Percentiles rank a stretch among this genome's conserved stretches.
Conservation (phyloP, 371 early-diverging fungal genomes). For the Mortierella sp. region DNA sequence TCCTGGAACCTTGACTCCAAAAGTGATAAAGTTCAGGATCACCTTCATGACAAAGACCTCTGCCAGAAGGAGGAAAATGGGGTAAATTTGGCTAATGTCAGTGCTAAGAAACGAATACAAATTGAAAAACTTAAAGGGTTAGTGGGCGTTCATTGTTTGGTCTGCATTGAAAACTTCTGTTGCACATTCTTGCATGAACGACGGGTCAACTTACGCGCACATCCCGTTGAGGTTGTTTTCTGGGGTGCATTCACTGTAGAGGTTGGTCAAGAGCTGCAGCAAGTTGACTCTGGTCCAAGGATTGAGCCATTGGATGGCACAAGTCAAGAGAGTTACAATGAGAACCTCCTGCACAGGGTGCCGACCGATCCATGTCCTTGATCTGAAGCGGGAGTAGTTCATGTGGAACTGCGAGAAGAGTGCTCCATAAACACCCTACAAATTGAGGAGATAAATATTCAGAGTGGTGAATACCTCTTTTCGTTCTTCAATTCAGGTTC, state of each 20-base stretch:
- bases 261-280: constrained; percentile 79
- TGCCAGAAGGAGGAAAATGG: constrained; percentile 78
- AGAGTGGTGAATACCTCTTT: constrained; percentile 16
- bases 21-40: constrained; percentile 68
- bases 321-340: constrained; percentile 78
- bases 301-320: constrained; percentile 79
- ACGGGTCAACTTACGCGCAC: constrained; percentile 67
- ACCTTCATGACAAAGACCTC: constrained; percentile 59
- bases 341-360: constrained; percentile 81
- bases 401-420: constrained; percentile 80
- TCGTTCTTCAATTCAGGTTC: constrained; percentile 54
- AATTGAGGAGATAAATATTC: constrained; percentile 55
- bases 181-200: too few species aligned
- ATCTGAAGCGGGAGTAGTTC: constrained; percentile 72
- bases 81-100: constrained; percentile 62
- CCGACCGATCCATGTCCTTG: constrained; percentile 64
- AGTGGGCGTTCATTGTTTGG: too few species aligned
- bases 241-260: constrained; percentile 87
- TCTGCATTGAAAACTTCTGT: neutral
- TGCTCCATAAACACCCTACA: constrained; percentile 89
- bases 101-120: constrained; percentile 63
- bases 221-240: constrained; percentile 70
- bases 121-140: neutral
- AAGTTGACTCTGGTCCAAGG: constrained; percentile 80
- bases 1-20: constrained; percentile 82